Evolutionary conservation across 169 alveolate species (phyloP), one percentile per base, ranked within the genome.

Genomic region (Toxoplasma gondii): DNA sequence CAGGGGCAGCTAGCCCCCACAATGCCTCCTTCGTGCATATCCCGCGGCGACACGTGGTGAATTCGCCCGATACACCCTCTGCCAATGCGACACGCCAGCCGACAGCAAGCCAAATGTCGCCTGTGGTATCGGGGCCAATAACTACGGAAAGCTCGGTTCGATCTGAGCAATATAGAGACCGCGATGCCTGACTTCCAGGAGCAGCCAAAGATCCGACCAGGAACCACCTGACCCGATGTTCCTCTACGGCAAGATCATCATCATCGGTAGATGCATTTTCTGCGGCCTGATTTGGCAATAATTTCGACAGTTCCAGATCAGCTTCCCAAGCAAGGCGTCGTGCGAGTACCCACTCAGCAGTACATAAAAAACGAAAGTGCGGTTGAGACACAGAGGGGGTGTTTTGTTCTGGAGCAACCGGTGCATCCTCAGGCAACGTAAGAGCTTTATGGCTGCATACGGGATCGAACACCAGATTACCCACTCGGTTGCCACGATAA

Each of bases 61-160:
- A 78, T 31, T 78, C 87, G 45, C 87, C 87, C 0, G 45, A 31
- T 38, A n/a, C 45, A 19, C 87, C 87, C 34, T 78, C 87, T 38
- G 87, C 87, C 27, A 78, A 34, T 78, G 87, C 87, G 34, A 78
- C 87, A 27, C 45, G 87, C 53, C 45, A 78, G 45, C 87, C 87
- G 43, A 39, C 41, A 24, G 87, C 4, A 19, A 78, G 53, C 87
- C 87, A 78, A 53, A 78, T 39, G 45, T 78, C 87, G 53, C 87
- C 87, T 2, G 53, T 34, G 9, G 87, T 78, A 34, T 78, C 45
- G 27, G 53, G 87, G 45, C 87, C 87, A 16, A 78, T 5, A 27
- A 78, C 87, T 78, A 53, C 34, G 10, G 29, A 78, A 34, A 78
- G 45, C 29, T 16, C 5, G 87, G 45, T 78, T 34, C 45, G 31